Conservation (phyloP, 2,329 filamentous ascomycete genomes). For the Pleomassaria siparia region DNA sequence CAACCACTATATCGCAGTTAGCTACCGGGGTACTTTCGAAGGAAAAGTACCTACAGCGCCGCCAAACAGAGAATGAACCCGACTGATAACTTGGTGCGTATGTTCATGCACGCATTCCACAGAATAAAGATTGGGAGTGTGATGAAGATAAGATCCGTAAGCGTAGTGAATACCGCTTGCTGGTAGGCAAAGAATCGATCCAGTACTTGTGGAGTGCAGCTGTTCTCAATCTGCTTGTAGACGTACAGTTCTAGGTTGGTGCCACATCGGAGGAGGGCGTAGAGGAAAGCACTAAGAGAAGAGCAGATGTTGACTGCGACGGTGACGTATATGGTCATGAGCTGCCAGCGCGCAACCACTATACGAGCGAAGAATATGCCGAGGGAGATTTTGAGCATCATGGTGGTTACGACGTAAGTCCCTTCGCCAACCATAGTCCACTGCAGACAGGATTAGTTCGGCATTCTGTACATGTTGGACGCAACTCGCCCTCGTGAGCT, state of each 20-base stretch:
- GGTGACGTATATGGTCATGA: slow-evolving; percentile 35
- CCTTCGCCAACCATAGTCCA: slow-evolving; percentile 39
- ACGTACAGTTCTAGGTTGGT: slow-evolving; percentile 29
- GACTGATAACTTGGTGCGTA: slow-evolving; percentile 55
- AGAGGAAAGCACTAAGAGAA: slow-evolving; percentile 49
- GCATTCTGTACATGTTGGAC: background rate
- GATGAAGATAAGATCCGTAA: slow-evolving; percentile 37
- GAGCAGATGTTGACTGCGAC: slow-evolving; percentile 43
- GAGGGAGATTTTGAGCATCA: slow-evolving; percentile 48
- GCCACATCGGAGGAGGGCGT: slow-evolving; percentile 55
- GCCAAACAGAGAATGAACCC: slow-evolving; percentile 56
- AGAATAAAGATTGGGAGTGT: slow-evolving; percentile 51
- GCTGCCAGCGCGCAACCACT: slow-evolving; percentile 45
- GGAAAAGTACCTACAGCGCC: slow-evolving; percentile 24
- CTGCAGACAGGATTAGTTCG: slow-evolving; percentile 21
- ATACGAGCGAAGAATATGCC: slow-evolving; percentile 50
- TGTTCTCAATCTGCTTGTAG: slow-evolving; percentile 34
- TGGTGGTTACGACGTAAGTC: slow-evolving; percentile 44
- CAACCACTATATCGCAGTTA: slow-evolving; percentile 49
- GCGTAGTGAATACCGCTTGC: slow-evolving; percentile 31
- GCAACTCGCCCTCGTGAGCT: slow-evolving; percentile 29
- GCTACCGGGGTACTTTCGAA: background rate
- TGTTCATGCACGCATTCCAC: slow-evolving; percentile 58
- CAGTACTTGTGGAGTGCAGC: slow-evolving; percentile 47
- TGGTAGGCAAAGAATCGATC: slow-evolving; percentile 57